Evolutionary conservation across 257 asterid genomes (phyloP).

Genomic region (Solanum corneliomulleri): DNA sequence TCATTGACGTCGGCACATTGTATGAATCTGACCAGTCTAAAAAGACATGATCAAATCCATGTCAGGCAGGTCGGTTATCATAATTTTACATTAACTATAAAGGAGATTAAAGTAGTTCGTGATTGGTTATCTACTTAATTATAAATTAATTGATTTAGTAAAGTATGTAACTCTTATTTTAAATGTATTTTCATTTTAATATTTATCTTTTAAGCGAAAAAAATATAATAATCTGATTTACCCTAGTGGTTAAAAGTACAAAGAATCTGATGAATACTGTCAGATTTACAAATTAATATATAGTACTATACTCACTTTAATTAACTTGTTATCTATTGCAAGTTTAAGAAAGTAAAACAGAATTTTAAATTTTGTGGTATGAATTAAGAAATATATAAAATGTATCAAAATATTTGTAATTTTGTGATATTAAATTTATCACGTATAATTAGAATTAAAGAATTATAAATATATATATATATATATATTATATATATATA

Average conservation of each 20-base stretch:
- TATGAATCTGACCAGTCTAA: neutral
- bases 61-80: neutral
- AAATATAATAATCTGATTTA: neutral
- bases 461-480: too few relatives aligned
- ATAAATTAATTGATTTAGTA: neutral
- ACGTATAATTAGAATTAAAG: too few relatives aligned
- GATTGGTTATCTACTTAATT: neutral
- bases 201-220: neutral
- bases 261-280: neutral
- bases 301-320: too few relatives aligned
- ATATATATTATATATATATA: too few relatives aligned
- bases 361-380: too few relatives aligned
- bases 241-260: neutral
- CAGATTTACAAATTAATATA: neutral
- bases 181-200: neutral
- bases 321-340: too few relatives aligned
- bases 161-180: neutral
- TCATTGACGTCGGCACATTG: neutral
- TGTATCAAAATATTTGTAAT: too few relatives aligned
- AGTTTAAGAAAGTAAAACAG: too few relatives aligned
- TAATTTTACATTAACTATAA: too few relatives aligned
- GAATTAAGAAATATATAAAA: too few relatives aligned
- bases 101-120: neutral
- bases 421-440: too few relatives aligned
- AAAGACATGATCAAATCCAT: neutral